Percentiles rank a stretch among this genome's conserved stretches.
phyloP scores from a whole-genome alignment of 768 basidiomycete species.

The Nevesoporus exiguus region DNA sequence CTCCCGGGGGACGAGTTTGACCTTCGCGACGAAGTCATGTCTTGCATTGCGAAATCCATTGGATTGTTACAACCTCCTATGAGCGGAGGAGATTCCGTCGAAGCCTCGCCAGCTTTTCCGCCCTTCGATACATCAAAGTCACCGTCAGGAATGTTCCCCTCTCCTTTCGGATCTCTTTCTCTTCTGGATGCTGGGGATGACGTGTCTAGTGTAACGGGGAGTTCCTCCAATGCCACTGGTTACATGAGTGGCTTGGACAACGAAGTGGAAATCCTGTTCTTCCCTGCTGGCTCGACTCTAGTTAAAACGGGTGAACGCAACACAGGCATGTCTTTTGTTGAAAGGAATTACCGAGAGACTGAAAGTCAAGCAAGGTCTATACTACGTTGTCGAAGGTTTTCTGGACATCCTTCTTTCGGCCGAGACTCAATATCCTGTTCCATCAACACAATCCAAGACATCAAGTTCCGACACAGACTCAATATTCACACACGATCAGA shows the following conservation, averaged over 20 bases:
- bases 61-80: conserved; percentile 86
- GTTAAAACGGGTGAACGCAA: conserved; percentile 89
- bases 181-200: conserved; percentile 72
- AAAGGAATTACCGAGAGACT: neutral
- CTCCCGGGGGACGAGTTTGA: conserved; percentile 74
- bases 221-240: conserved; percentile 46
- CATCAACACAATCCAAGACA: conserved; percentile 17
- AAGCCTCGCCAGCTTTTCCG: conserved; percentile 61
- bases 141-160: conserved; percentile 42
- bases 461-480: conserved; percentile 36
- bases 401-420: conserved; percentile 82
- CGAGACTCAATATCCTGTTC: conserved; percentile 10
- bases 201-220: conserved; percentile 61
- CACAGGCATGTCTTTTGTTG: conserved; percentile 51
- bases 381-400: conserved; percentile 95
- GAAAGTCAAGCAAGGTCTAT: conserved; percentile 51
- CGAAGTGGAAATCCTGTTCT: conserved; percentile 94
- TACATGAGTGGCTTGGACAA: conserved; percentile 88
- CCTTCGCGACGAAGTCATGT: conserved; percentile 95
- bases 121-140: conserved; percentile 42
- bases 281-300: conserved; percentile 78
- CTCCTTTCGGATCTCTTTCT: conserved; percentile 73
- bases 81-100: conserved; percentile 61
- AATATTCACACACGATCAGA: conserved; percentile 32
- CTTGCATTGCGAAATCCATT: conserved; percentile 95